These are phyloP conservation scores for Avena eriantha DNA, from an alignment of 176 grass and related monocot species.

Conservation along the genomic window DNA sequence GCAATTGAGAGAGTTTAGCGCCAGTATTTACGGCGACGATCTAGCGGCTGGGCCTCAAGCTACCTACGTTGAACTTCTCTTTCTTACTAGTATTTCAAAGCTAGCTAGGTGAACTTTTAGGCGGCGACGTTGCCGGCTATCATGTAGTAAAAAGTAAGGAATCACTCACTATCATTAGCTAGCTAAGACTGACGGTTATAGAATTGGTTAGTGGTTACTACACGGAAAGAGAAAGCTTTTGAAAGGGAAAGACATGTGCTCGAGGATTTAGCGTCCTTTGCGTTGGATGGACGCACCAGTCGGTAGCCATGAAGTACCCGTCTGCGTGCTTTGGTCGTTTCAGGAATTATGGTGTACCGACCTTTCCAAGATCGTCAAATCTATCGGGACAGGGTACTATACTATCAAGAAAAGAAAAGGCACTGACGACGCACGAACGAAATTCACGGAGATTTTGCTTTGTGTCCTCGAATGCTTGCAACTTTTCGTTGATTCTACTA, in stretches of 20 bases:
- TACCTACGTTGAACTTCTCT: neutral
- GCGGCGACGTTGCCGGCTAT: conserved; percentile 30
- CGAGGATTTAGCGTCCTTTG: conserved; percentile 38
- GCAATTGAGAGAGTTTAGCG: conserved; percentile 4
- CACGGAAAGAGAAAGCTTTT: conserved; percentile 25
- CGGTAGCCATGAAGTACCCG: neutral
- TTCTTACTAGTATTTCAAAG: neutral
- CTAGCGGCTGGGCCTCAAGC: neutral
- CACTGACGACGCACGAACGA: neutral
- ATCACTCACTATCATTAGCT: conserved; percentile 19
- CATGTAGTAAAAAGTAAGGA: neutral
- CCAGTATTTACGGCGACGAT: conserved; percentile 50
- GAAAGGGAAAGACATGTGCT: conserved; percentile 36
- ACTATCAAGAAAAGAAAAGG: neutral
- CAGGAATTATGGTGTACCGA: conserved; percentile 37
- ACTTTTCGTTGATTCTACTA: conserved; percentile 4
- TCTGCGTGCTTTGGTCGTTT: conserved; percentile 31
- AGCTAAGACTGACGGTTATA: conserved; percentile 16
- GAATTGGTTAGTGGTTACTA: conserved; percentile 4
- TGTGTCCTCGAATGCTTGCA: conserved; percentile 3
- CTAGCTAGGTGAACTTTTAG: conserved; percentile 33
- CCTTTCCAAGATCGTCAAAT: conserved; percentile 45
- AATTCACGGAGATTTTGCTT: neutral
- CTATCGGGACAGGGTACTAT: neutral
- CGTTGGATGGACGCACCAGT: conserved; percentile 39